Evolutionary conservation across 176 grass and related monocot genomes (phyloP), one percentile per base, ranked within the genome.

Genomic region (Avena insularis): DNA sequence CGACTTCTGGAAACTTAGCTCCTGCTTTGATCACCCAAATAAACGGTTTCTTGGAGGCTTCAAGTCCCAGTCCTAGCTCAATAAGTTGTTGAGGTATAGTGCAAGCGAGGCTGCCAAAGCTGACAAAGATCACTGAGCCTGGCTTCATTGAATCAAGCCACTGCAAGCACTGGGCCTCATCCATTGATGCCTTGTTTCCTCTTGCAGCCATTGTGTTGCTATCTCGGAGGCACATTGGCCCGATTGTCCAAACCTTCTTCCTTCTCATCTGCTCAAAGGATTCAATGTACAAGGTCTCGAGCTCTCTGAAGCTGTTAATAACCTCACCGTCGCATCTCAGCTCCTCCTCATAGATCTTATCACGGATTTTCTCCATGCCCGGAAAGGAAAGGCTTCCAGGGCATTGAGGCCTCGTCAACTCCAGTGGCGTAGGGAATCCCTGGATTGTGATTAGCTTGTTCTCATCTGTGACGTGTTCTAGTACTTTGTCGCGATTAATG

Each of bases 31-130:
- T 47, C 46, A 47, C 46, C 46, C 46, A 47, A 47, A 47, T 47
- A 47, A 47, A 47, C 46, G 46, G 46, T 10, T 47, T 47, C 46
- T 47, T 47, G 46, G 46, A 47, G 46, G 46, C 90, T 76, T 94
- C 93, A 14, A 90, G 84, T 1, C 94, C 94, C 58, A 88, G 61
- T 20, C 90, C 89, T 6, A 96, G 89, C 83, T 96, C 94, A 46
- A 85, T 27, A 16, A 96, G 82, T 65, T 96, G 94, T 23, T 59
- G 15, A 46, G 89, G 67, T 60, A 65, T 19, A 1, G 83, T 88
- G 27, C 75, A 48, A 19, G 76, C 49, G 5, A 96, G 69, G 80
- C 92, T 96, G 21, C 92, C 94, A 31, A 96, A 96, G 54, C 92
- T 88, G 16, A 90, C 90, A 59, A 92, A 93, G 78, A 90, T 85